Conservation (phyloP, 106 monocot species). For the Dioscorea zingiberensis region DNA sequence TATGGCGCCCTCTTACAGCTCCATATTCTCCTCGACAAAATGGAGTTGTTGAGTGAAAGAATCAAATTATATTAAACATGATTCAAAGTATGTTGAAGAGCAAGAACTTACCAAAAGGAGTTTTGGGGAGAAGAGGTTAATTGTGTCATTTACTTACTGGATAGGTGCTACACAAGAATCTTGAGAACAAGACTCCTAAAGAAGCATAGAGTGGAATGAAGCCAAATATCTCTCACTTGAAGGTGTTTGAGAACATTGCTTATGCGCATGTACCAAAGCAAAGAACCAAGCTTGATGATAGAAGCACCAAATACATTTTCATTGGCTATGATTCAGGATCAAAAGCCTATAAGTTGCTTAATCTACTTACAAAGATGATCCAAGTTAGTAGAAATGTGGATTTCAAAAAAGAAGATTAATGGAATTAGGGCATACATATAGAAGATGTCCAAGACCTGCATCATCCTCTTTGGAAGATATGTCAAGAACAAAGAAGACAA, state of each 20-base stretch:
- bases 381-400: not conserved
- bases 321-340: not conserved
- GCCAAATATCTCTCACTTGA: too few species aligned
- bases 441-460: too few species aligned
- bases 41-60: not conserved
- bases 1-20: not conserved
- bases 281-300: too few species aligned
- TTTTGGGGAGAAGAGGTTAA: not conserved
- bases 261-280: too few species aligned
- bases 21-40: too few species aligned
- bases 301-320: too few species aligned
- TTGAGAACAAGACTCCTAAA: not conserved
- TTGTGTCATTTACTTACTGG: not conserved
- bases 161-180: not conserved
- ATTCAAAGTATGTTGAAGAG: not conserved
- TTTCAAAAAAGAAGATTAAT: not conserved
- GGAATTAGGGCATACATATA: not conserved
- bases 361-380: not conserved
- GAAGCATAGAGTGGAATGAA: conserved; percentile 6
- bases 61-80: not conserved
- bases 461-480: too few species aligned
- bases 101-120: too few species aligned
- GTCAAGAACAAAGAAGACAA: too few species aligned
- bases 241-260: too few species aligned
- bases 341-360: not conserved